Conservation (phyloP, 306 rosid genomes). For the Albizia julibrissin region DNA sequence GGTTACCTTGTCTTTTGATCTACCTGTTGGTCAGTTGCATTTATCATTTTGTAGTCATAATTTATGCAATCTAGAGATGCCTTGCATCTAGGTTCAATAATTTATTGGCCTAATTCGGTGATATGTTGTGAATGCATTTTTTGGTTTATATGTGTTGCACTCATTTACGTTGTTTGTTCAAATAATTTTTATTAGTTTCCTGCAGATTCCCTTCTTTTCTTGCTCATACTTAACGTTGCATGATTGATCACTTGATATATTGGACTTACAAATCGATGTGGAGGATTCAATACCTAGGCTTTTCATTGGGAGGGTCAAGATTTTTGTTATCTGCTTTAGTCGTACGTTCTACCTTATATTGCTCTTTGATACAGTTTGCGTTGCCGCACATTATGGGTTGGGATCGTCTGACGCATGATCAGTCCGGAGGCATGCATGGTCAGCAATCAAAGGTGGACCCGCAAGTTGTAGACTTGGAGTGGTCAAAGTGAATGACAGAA, state of each 20-base stretch:
- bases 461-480: constrained; percentile 56
- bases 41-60: constrained; percentile 21
- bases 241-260: background rate
- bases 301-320: constrained; percentile 1
- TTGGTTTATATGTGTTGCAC: background rate
- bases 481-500: constrained; percentile 65
- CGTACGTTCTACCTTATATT: background rate
- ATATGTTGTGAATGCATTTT: background rate
- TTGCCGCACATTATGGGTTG: constrained; percentile 92
- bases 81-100: constrained; percentile 7
- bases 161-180: background rate
- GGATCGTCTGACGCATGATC: constrained; percentile 61
- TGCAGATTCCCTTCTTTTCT: background rate
- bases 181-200: background rate
- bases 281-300: constrained; percentile 6
- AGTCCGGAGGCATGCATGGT: constrained; percentile 37
- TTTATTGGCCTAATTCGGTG: background rate
- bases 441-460: constrained; percentile 40
- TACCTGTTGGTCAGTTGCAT: background rate
- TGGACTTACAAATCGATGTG: background rate
- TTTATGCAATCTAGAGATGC: constrained; percentile 24
- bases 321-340: background rate
- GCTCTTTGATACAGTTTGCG: constrained; percentile 62
- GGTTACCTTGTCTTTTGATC: constrained; percentile 4
- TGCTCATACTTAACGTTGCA: background rate